Conservation (phyloP, 2,329 filamentous ascomycete species). For the Ceratocystis destructans region DNA sequence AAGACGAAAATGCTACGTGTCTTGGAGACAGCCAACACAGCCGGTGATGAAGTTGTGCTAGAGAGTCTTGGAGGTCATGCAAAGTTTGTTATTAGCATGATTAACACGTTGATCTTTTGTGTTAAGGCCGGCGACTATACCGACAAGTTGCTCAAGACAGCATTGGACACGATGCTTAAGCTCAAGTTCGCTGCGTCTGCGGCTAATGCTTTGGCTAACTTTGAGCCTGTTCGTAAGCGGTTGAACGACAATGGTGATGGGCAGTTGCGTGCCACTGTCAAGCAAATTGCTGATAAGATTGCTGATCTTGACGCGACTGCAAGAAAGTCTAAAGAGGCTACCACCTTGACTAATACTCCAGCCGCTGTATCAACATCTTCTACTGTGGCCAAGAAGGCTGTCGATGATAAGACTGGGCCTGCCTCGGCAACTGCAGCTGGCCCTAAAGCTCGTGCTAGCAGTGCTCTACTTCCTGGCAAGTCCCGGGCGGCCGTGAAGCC, state of each 20-base stretch:
- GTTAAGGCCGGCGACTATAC: conserved; percentile 40
- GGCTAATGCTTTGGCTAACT: conserved; percentile 30
- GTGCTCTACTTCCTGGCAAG: conserved; percentile 35
- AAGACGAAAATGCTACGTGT: conserved; percentile 38
- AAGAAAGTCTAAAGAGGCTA: conserved; percentile 28
- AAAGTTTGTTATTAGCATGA: conserved; percentile 42
- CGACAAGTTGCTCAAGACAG: conserved; percentile 39
- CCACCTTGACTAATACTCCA: not conserved
- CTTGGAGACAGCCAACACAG: conserved; percentile 39
- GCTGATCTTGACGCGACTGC: conserved; percentile 25
- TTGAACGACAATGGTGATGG: conserved; percentile 52
- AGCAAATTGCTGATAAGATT: conserved; percentile 34
- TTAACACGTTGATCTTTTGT: conserved; percentile 41
- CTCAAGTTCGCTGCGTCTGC: conserved; percentile 48
- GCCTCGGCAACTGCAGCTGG: conserved; percentile 20
- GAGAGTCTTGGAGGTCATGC: conserved; percentile 45
- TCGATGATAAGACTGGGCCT: not conserved
- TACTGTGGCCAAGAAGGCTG: not conserved
- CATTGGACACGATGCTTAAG: conserved; percentile 49
- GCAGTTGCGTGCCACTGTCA: conserved; percentile 47
- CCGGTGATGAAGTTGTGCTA: conserved; percentile 42
- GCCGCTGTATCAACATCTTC: not conserved
- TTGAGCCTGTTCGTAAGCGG: conserved; percentile 49
- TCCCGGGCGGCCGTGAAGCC: conserved; percentile 33
- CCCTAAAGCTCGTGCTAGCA: conserved; percentile 25